phyloP scores from a whole-genome alignment of 768 basidiomycete genomes.

The Lactifluus echinatus region DNA sequence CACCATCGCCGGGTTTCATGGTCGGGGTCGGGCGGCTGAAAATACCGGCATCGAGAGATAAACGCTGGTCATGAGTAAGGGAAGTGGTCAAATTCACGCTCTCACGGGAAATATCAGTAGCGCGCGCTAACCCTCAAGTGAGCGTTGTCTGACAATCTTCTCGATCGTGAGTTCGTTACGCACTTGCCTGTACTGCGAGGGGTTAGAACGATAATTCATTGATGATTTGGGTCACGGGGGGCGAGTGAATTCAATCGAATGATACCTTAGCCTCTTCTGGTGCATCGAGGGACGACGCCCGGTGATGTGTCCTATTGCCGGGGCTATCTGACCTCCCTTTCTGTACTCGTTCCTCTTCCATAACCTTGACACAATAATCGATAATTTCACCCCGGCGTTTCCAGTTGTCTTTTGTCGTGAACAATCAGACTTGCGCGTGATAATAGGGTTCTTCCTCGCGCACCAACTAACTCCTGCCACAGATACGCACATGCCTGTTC shows the following conservation, averaged over 20 bases:
- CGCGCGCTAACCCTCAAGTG: constrained; percentile 51
- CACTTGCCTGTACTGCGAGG: constrained; percentile 56
- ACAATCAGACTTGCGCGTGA: constrained; percentile 34
- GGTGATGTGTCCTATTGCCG: constrained; percentile 32
- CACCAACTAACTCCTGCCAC: constrained; percentile 75
- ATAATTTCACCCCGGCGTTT: constrained; percentile 64
- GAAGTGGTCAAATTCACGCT: neutral
- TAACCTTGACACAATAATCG: constrained; percentile 62
- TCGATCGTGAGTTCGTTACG: constrained; percentile 69
- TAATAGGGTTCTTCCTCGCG: constrained; percentile 20
- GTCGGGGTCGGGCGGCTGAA: constrained; percentile 55
- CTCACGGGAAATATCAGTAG: neutral
- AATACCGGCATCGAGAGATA: constrained; percentile 70
- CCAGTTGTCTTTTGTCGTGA: constrained; percentile 42
- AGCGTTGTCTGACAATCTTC: constrained; percentile 58
- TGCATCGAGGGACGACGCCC: constrained; percentile 38
- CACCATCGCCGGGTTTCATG: constrained; percentile 48
- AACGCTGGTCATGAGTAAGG: constrained; percentile 44
- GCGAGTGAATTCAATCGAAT: neutral
- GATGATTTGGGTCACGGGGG: constrained; percentile 2
- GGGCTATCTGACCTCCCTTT: constrained; percentile 44
- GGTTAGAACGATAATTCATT: neutral
- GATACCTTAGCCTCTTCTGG: constrained; percentile 64
- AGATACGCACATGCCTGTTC: constrained; percentile 68
- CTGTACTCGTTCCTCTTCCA: constrained; percentile 46